These are phyloP conservation scores for Microthlaspi erraticum DNA, from an alignment of 345 rosid genomes.

Conservation along the genomic window DNA sequence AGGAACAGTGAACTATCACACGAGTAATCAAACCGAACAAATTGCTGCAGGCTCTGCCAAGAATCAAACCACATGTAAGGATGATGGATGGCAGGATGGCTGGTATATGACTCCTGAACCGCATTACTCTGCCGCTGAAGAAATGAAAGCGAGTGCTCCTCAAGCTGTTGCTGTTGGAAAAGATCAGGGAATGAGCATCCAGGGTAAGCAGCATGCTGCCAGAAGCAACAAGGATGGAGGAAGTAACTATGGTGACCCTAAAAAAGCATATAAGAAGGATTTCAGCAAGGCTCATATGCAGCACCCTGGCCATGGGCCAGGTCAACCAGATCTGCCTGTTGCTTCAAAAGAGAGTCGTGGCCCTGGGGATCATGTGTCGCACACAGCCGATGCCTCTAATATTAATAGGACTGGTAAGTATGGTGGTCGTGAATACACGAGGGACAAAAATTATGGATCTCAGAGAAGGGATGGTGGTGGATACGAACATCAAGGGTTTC, in stretches of 20 bases:
- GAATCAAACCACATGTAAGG: conserved; percentile 53
- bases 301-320: conserved; percentile 51
- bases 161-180: conserved; percentile 46
- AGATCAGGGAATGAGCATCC: conserved; percentile 57
- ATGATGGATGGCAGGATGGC: conserved; percentile 62
- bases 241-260: conserved; percentile 58
- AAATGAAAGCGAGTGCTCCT: conserved; percentile 42
- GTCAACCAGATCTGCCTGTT: conserved; percentile 49
- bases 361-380: conserved; percentile 62
- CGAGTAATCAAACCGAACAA: conserved; percentile 45
- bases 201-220: conserved; percentile 59
- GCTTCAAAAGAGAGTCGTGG: conserved; percentile 65
- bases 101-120: conserved; percentile 59
- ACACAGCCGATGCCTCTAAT: conserved; percentile 44
- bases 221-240: conserved; percentile 59
- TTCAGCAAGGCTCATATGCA: conserved; percentile 47
- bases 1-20: conserved; percentile 54
- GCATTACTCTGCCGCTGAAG: conserved; percentile 48
- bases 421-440: conserved; percentile 47
- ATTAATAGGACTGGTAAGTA: conserved; percentile 52
- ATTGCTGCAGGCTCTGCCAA: conserved; percentile 46
- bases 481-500: conserved; percentile 51
- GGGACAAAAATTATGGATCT: conserved; percentile 48
- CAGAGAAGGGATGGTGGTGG: conserved; percentile 53
- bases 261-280: conserved; percentile 53